phyloP scores from a whole-genome alignment of 495 filamentous ascomycete species.

The Penicillium crystallinum region DNA sequence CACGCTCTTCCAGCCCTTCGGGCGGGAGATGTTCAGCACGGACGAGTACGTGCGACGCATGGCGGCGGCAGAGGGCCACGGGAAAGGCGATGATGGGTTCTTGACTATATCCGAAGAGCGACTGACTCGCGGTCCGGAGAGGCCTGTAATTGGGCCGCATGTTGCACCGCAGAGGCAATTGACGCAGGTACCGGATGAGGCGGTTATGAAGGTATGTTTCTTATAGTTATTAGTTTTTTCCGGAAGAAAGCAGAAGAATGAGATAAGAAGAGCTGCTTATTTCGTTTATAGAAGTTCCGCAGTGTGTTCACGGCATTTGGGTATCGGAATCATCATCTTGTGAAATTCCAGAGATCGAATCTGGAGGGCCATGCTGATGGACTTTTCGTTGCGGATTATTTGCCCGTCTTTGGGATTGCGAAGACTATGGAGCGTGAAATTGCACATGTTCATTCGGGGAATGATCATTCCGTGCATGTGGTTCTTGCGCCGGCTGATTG shows the following conservation, averaged over 20 bases:
- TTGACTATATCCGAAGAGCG: constrained; percentile 15
- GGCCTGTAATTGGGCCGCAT: constrained; percentile 29
- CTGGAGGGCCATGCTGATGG: constrained; percentile 28
- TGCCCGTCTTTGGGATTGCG: constrained; percentile 15
- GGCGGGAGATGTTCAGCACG: constrained; percentile 30
- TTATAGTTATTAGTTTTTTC: background rate
- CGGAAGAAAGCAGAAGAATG: background rate
- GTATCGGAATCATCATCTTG: constrained; percentile 26
- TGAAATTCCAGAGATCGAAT: constrained; percentile 23
- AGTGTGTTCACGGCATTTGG: constrained; percentile 21
- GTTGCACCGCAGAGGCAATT: constrained; percentile 34
- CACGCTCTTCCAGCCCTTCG: constrained; percentile 25
- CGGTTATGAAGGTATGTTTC: constrained; percentile 26
- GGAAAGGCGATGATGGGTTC: constrained; percentile 18
- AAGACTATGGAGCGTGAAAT: constrained; percentile 56
- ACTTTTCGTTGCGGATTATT: constrained; percentile 23
- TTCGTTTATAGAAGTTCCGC: constrained; percentile 21
- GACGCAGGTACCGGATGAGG: constrained; percentile 22
- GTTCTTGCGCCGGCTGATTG: constrained; percentile 70
- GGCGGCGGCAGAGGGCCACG: constrained; percentile 23
- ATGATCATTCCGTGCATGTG: constrained; percentile 71
- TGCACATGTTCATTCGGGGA: constrained; percentile 64
- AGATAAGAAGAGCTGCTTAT: too few species aligned
- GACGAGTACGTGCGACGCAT: constrained; percentile 25
- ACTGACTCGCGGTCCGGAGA: constrained; percentile 7